Evolutionary conservation across 2,329 filamentous ascomycete genomes (phyloP), one percentile per base, ranked within the genome.

Genomic region (Colletotrichum sansevieriae): DNA sequence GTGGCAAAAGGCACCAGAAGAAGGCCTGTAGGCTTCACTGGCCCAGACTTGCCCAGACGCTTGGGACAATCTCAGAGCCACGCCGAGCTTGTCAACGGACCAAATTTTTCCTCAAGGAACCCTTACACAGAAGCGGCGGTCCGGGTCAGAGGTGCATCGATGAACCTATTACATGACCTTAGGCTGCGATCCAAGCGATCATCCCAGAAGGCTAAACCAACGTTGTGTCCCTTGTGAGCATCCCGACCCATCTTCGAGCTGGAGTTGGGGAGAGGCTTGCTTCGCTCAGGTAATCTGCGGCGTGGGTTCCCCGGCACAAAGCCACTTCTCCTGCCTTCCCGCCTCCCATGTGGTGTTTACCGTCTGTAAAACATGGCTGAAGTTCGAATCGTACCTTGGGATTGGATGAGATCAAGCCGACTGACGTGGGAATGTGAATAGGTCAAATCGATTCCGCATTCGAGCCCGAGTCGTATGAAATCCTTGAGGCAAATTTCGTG

Each of bases 171-270:
- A 47, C 66, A 66, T 35, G 10, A 51, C 43, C 37, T 51, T 61
- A 47, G 66, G 25, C 66, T 62, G 35, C 49, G 62, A 65, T 29
- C 61, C 49, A 65, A 60, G 51, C 54, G 47, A 61, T 25, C 66
- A 65, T 55, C 49, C 56, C 35, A 37, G 60, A 64, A 68, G 62
- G 62, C 61, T 68, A 56, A 65, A 43, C 56, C 66, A 46, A 60
- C 49, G 55, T 41, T 33, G 65, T 56, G 41, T 37, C 33, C 62
- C 55, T 55, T 56, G 47, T 39, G 35, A 65, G 46, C 66, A 41
- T 55, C 43, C 56, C 63, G 41, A 47, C 22, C 55, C 49, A 33
- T 60, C 18, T 35, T 11, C 4, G 56, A 46, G 25, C 25, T 13
- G 55, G 41, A n/a, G 22, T 54, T 41, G 57, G 46, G 46, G 46